Evolutionary conservation across 2,329 filamentous ascomycete genomes (phyloP).

Genomic region (Colletotrichum spinosum): DNA sequence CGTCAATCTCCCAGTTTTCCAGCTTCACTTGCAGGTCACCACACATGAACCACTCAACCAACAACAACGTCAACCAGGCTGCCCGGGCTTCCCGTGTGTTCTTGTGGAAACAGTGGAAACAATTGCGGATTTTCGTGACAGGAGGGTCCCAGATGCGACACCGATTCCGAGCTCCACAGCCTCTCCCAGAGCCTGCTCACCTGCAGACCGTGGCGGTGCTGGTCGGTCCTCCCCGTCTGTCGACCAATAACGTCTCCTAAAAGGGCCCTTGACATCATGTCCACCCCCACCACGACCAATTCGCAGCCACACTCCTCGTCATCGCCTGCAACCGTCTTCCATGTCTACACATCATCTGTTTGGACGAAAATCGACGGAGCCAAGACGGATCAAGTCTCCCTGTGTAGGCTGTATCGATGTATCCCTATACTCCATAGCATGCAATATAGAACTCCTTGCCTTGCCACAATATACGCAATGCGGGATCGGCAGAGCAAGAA

Average conservation of each 20-base stretch:
- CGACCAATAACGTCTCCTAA: constrained; percentile 23
- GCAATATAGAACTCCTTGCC: constrained; percentile 7
- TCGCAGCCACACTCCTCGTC: constrained; percentile 11
- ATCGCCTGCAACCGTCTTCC: constrained; percentile 35
- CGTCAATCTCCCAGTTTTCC: neutral
- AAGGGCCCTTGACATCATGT: constrained; percentile 34
- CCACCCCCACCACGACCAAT: constrained; percentile 4
- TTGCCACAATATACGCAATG: constrained; percentile 34
- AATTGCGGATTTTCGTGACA: neutral
- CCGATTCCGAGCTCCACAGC: constrained; percentile 22
- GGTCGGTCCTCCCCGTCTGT: no score
- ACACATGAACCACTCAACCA: constrained; percentile 8
- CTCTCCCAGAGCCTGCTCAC: constrained; percentile 26
- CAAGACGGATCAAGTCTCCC: neutral
- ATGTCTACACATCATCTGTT: constrained; percentile 24
- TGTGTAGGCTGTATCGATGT: no score
- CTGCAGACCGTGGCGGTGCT: constrained; percentile 22
- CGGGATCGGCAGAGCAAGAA: constrained; percentile 26
- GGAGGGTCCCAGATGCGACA: constrained; percentile 7
- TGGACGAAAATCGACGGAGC: neutral
- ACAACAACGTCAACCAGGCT: constrained; percentile 3
- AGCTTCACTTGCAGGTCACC: constrained; percentile 7
- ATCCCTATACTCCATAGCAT: no score
- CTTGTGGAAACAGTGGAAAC: neutral
- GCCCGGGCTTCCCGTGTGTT: constrained; percentile 5